Evolutionary conservation across 2,329 filamentous ascomycete genomes (phyloP), one percentile per base, ranked within the genome.

Genomic region (Thelonectria olida): DNA sequence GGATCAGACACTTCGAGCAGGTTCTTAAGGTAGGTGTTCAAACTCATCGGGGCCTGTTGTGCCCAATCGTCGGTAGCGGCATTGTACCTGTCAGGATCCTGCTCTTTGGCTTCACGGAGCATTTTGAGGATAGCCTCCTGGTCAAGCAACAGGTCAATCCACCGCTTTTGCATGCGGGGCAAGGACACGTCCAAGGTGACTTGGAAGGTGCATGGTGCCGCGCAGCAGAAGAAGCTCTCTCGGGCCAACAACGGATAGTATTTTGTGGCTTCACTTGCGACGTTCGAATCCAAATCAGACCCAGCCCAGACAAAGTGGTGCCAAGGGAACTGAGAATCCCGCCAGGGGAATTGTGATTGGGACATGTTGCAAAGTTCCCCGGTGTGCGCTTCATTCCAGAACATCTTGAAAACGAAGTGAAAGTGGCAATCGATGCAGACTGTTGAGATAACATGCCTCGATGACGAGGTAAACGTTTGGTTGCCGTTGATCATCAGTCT

Each of bases 1-100:
- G 73, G 73, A 2, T 73, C 72, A 1, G 72, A 73, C 2, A 73
- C 72, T 22, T 80, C 76, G 3, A 84, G 75, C 6, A 83, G 75
- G 59, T 88, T 84, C 28, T 79, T 80, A 4, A 87, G 72, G 50
- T 87, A 88, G 7, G 80, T 81, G 57, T 82, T 80, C 4, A 88
- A 72, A 10, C 84, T 84, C 7, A 69, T 53, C 3, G 82, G 75
- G 0, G 81, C 76, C n/a, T 78, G 76, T 2, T 74, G 71, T 3
- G 72, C 73, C 73, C 80, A 82, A 8, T 77, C 73, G 13, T 80
- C 74, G 2, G 76, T 73, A 1, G 81, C 75, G 19, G 79, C 78
- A 4, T 76, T 72, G 63, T 84, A 88, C 7, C 86, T 77, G 0
- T 74, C 75, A 0, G 84, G 82, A 28, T 88, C 84, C 7, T 79